Evolutionary conservation across 345 rosid species (phyloP).

Genomic region (Brassica carinata): DNA sequence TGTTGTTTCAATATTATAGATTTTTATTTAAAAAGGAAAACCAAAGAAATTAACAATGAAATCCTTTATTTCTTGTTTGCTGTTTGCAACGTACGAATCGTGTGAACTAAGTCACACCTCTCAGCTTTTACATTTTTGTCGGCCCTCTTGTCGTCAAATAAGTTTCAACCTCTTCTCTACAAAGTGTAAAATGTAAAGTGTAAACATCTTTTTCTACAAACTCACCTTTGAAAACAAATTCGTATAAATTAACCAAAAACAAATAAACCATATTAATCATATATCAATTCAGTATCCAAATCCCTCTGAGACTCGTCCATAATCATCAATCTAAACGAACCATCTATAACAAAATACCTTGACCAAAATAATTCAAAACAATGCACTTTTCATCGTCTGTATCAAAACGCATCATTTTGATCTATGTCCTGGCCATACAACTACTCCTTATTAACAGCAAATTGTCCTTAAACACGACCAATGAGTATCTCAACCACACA

Average conservation of each 20-base stretch:
- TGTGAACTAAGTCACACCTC: slow-evolving; percentile 7
- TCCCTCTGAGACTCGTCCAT: neutral
- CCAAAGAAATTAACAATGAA: neutral
- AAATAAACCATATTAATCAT: neutral
- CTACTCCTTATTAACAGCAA: neutral
- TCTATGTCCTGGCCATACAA: slow-evolving; percentile 10
- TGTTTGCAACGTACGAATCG: neutral
- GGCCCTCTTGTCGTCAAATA: slow-evolving; percentile 2
- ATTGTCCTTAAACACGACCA: neutral
- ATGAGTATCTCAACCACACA: neutral
- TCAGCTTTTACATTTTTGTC: neutral
- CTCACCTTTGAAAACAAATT: neutral
- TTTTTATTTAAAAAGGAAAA: no score
- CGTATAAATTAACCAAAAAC: neutral
- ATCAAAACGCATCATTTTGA: neutral
- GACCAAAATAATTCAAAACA: neutral
- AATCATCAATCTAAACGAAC: neutral
- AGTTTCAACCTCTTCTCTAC: slow-evolving; percentile 4
- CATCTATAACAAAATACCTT: neutral
- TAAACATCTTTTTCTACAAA: neutral
- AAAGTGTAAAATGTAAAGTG: neutral
- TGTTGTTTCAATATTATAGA: no score
- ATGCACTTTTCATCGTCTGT: slow-evolving; percentile 9
- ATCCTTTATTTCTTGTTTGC: neutral
- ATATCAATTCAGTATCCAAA: neutral